Evolutionary conservation across 306 rosid genomes (phyloP), one percentile per base, ranked within the genome.

Genomic region (Nissolia schottii): DNA sequence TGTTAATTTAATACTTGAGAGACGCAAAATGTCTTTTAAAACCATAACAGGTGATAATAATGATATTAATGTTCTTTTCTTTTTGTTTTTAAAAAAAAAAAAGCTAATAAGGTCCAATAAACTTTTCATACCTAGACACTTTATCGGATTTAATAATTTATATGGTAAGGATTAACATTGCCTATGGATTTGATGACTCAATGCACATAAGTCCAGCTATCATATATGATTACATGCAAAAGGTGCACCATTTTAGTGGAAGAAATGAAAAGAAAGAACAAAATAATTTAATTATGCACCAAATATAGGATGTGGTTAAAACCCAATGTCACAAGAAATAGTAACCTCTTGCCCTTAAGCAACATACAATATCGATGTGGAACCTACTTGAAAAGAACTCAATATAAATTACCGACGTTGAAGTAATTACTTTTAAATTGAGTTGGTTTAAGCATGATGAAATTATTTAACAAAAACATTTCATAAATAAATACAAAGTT

Each of bases 261-360:
- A 67, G 46, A 67, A 46, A 29, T 48, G 29, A 20, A 48, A 43
- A 27, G 49, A 24, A 70, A 32, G 12, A 19, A 24, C 18, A 55
- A 5, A 55, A 38, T 38, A 59, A 19, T 31, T 58, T 23, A n/a
- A n/a, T n/a, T n/a, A 61, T 14, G 61, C 70, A 61, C 63, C 70
- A 35, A 60, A 73, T 34, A 16, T 32, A 0, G 34, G 60, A 14
- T n/a, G 54, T 28, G 53, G 15, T 66, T 22, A 29, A 25, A 31
- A 49, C 20, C 51, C 41, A 20, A 43, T 37, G 22, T 66, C 13
- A 56, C 61, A 76, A 69, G 80, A 60, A 77, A 77, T 46, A 27
- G 15, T 66, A 65, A 65, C n/a, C 32, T 34, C 54, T 58, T 19
- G 22, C n/a, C 28, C 66, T 11, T 29, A 68, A 67, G n/a, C n/a